Percentiles rank a stretch among this genome's conserved stretches.
These are phyloP conservation scores for Coelastrella sp. DNA, from an alignment of 139 green algal genomes.

Conservation along the genomic window DNA sequence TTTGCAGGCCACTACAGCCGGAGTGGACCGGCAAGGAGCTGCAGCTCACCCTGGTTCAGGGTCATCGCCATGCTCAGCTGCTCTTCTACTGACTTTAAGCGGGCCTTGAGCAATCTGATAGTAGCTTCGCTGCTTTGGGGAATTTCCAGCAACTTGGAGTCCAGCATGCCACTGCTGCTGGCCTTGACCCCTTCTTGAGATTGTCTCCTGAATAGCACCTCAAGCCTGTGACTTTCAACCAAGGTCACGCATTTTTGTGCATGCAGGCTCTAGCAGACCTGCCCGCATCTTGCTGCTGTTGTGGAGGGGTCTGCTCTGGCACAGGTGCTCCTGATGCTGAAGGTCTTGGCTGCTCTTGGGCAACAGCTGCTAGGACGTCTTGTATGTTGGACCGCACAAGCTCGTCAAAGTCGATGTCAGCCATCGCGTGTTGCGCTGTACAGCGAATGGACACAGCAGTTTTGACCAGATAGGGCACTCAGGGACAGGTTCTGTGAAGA, in stretches of 20 bases:
- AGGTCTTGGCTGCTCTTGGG: neutral
- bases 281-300: no score
- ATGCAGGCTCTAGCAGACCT: no score
- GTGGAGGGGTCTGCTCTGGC: neutral
- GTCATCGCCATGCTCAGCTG: slow-evolving; percentile 54
- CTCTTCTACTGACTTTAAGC: slow-evolving; percentile 61
- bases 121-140: slow-evolving; percentile 46
- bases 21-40: no score
- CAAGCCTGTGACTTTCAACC: no score
- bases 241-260: no score
- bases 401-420: neutral
- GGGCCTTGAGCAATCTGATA: slow-evolving; percentile 69
- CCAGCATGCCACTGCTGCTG: neutral
- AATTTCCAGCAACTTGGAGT: slow-evolving; percentile 25
- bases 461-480: no score
- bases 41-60: slow-evolving; percentile 38
- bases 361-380: slow-evolving; percentile 38
- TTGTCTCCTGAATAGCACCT: neutral
- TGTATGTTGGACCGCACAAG: slow-evolving; percentile 37
- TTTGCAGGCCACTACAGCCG: neutral
- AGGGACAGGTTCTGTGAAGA: no score
- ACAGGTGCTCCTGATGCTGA: slow-evolving; percentile 1
- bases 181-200: neutral
- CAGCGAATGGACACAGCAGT: neutral
- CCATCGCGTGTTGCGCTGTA: neutral